Percentiles rank a stretch among this genome's conserved stretches.
phyloP scores from a whole-genome alignment of 768 basidiomycete genomes.

The Boletellus ananiceps region DNA sequence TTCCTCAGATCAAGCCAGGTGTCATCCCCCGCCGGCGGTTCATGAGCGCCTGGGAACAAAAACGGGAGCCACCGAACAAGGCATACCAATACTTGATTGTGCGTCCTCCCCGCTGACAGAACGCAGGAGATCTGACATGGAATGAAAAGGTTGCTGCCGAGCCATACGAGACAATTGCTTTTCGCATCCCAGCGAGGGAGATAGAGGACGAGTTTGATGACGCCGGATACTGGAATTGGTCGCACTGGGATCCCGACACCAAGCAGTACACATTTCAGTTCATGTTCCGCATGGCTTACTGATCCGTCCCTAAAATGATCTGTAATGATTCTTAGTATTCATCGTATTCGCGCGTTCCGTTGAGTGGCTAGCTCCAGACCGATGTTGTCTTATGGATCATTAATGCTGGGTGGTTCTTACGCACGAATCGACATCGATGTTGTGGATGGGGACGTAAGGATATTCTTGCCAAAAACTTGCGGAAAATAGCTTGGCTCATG shows the following conservation, averaged over 20 bases:
- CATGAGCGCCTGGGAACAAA: conserved; percentile 98
- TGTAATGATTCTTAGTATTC: background rate
- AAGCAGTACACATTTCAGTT: conserved; percentile 98
- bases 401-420: too few species aligned
- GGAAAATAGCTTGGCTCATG: too few species aligned
- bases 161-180: conserved; percentile 98
- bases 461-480: too few species aligned
- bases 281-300: conserved; percentile 69
- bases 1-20: conserved; percentile 88
- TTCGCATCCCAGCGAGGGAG: conserved; percentile 94
- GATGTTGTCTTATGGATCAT: too few species aligned
- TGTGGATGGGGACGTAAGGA: too few species aligned
- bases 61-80: conserved; percentile 90
- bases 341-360: too few species aligned
- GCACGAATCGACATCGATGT: too few species aligned
- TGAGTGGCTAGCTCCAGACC: too few species aligned
- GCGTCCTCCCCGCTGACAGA: conserved; percentile 32
- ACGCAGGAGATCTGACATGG: conserved; percentile 26
- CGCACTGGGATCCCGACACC: conserved; percentile 98
- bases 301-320: conserved; percentile 15
- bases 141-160: conserved; percentile 87
- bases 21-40: conserved; percentile 84
- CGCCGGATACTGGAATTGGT: conserved; percentile 93
- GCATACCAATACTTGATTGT: conserved; percentile 97
- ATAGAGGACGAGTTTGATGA: conserved; percentile 94